Evolutionary conservation across 1,284 basidiomycete genomes (phyloP).

Genomic region (Moesziomyces sp.): DNA sequence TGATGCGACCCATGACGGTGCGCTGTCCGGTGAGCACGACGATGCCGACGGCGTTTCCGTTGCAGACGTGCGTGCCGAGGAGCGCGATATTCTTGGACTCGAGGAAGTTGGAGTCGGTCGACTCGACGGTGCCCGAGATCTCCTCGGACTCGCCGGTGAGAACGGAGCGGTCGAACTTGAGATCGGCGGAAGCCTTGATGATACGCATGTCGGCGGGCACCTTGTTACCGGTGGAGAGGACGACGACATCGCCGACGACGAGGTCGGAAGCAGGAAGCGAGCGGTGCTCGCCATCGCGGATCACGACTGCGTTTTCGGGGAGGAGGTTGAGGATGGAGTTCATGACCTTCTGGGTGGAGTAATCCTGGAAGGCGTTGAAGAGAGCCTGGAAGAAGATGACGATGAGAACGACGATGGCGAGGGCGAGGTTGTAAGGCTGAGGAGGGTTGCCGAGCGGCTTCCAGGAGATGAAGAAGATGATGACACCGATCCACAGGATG

Average conservation of each 20-base stretch:
- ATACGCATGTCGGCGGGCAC: conserved; percentile 71
- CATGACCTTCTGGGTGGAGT: conserved; percentile 50
- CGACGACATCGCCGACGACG: conserved; percentile 77
- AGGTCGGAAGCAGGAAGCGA: conserved; percentile 75
- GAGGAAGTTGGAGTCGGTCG: conserved; percentile 71
- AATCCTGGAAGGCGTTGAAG: conserved; percentile 71
- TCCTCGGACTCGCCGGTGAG: conserved; percentile 75
- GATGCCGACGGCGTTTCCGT: conserved; percentile 73
- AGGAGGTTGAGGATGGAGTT: conserved; percentile 73
- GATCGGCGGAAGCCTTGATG: conserved; percentile 71
- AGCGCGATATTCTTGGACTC: conserved; percentile 75
- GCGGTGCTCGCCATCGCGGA: conserved; percentile 74
- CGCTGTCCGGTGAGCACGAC: conserved; percentile 74
- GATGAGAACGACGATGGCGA: conserved; percentile 68
- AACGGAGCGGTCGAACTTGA: conserved; percentile 76
- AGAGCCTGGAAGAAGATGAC: conserved; percentile 69
- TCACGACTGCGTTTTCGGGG: conserved; percentile 72
- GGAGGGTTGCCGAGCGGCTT: conserved; percentile 72
- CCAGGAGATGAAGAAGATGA: conserved; percentile 72
- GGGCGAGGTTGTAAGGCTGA: conserved; percentile 72
- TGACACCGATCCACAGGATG: conserved; percentile 73
- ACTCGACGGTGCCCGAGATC: conserved; percentile 72
- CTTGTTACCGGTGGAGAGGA: conserved; percentile 69
- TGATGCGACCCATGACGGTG: conserved; percentile 72
- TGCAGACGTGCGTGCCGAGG: conserved; percentile 75